phyloP scores from a whole-genome alignment of 2,329 filamentous ascomycete species.

The Talaromyces sp. region DNA sequence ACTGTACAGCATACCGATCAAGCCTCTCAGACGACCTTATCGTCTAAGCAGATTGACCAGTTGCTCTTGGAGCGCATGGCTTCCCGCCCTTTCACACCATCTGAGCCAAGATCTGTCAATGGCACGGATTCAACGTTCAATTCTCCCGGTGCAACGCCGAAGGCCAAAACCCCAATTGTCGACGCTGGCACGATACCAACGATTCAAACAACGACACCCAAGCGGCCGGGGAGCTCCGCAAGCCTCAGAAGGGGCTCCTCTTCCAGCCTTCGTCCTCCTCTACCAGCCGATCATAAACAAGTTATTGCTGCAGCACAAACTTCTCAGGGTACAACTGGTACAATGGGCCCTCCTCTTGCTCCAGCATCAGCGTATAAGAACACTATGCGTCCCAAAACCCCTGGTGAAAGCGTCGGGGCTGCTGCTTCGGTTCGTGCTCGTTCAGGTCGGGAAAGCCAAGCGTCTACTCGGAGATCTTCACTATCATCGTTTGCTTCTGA shows the following conservation, averaged over 20 bases:
- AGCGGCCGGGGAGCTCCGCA: conserved; percentile 68
- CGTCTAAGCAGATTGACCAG: conserved; percentile 75
- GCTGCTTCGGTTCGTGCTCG: conserved; percentile 17
- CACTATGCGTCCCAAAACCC: conserved; percentile 43
- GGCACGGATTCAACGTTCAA: conserved; percentile 20
- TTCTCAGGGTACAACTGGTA: conserved; percentile 38
- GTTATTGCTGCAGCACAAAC: conserved; percentile 71
- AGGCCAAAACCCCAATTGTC: conserved; percentile 31
- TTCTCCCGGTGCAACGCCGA: conserved; percentile 37
- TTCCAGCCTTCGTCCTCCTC: conserved; percentile 59
- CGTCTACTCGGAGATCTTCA: conserved; percentile 68
- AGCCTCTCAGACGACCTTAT: conserved; percentile 77
- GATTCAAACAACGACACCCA: conserved; percentile 33
- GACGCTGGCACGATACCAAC: conserved; percentile 31
- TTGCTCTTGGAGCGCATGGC: conserved; percentile 59
- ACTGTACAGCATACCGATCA: conserved; percentile 59
- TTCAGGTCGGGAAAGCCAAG: conserved; percentile 36
- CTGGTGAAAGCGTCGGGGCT: conserved; percentile 8
- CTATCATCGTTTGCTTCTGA: conserved; percentile 95
- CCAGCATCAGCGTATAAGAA: conserved; percentile 70
- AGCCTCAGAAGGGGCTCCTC: conserved; percentile 56
- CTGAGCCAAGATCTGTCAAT: conserved; percentile 31
- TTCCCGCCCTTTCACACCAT: conserved; percentile 31
- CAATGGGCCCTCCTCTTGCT: conserved; percentile 80
- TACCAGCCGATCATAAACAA: conserved; percentile 79